phyloP scores from a whole-genome alignment of 805 yeast species.

The Grigorovia transvaalensis region DNA sequence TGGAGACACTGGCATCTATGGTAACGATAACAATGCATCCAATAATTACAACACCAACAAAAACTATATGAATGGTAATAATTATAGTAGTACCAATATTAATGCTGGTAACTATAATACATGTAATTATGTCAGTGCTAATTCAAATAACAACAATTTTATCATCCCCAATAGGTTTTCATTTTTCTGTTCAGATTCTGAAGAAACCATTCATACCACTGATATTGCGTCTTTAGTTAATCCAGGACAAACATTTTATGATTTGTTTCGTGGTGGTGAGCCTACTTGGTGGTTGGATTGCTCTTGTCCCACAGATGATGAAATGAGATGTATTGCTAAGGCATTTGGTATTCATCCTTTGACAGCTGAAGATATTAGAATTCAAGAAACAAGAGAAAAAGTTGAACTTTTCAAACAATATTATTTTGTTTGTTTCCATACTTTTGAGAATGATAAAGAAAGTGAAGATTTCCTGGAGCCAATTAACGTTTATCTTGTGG shows the following conservation, averaged over 20 bases:
- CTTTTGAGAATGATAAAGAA: constrained; percentile 77
- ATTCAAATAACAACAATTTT: constrained; percentile 3
- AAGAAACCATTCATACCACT: constrained; percentile 82
- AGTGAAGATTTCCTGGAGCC: constrained; percentile 79
- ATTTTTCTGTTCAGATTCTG: constrained; percentile 70
- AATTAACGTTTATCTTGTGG: constrained; percentile 64
- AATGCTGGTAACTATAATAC: not conserved
- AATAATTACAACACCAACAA: not conserved
- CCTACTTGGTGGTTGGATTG: constrained; percentile 97
- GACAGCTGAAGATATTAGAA: constrained; percentile 93
- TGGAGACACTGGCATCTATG: not conserved
- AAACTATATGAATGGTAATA: not conserved
- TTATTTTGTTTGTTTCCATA: constrained; percentile 93
- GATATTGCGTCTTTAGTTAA: constrained; percentile 68
- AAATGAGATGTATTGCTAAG: constrained; percentile 83
- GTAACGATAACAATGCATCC: not conserved
- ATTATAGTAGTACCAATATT: not conserved
- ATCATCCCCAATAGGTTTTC: constrained; percentile 66
- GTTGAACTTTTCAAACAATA: constrained; percentile 84
- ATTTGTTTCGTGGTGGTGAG: constrained; percentile 59
- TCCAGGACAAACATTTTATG: constrained; percentile 54
- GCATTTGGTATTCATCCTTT: constrained; percentile 96
- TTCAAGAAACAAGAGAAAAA: constrained; percentile 95
- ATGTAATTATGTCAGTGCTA: not conserved
- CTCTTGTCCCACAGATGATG: constrained; percentile 85